Base-by-base conservation (phyloP, 2,329 filamentous ascomycete species). In the Paraconiothyrium sp. region DNA sequence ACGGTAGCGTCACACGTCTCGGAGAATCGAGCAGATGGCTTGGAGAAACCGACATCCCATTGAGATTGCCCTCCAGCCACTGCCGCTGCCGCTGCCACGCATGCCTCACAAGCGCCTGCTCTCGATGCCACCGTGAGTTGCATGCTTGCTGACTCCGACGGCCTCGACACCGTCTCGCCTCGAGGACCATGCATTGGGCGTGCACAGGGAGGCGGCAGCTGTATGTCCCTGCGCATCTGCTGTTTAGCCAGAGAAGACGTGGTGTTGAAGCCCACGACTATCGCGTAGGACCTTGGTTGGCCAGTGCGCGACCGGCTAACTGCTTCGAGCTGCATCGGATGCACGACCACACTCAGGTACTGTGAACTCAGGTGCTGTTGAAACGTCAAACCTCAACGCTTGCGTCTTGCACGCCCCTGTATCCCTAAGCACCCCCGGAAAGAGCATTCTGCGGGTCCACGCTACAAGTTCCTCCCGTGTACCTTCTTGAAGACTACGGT, bases 81-180 rank as follows among this genome's bases (percentile, higher is more conserved):
- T 59, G 27, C 59, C 24, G 59, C 52, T 27, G 39, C 52, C 39
- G 59, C 52, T 27, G 39, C 52, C 39, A 32, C 52, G 39, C 52
- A 27, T 48, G 46, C 59, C 63, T 56, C 59, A 47, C 49, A 34
- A 51, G 61, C 66, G 67, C 65, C 64, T 68, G 66, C 63, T 59
- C 49, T 62, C 57, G 46, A 61, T 59, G 64, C 24, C 47, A 22
- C 24, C 20, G 20, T 20, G 20, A 1, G 20, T 20, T 32, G 48
- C 48, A 14, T n/a, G 3, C 46, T 32, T 20, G 46, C 46, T 48
- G 24, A 32, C 13, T 6, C 14, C 11, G 41, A 37, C 35, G 16
- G 32, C 2, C 9, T 30, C 24, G 41, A 16, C 14, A 44, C 9
- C 37, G 7, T 11, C 43, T 10, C 8, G 16, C 14, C 7, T 41